These are phyloP conservation scores for Silene coronaria DNA, from an alignment of 179 eudicot genomes.

Conservation along the genomic window DNA sequence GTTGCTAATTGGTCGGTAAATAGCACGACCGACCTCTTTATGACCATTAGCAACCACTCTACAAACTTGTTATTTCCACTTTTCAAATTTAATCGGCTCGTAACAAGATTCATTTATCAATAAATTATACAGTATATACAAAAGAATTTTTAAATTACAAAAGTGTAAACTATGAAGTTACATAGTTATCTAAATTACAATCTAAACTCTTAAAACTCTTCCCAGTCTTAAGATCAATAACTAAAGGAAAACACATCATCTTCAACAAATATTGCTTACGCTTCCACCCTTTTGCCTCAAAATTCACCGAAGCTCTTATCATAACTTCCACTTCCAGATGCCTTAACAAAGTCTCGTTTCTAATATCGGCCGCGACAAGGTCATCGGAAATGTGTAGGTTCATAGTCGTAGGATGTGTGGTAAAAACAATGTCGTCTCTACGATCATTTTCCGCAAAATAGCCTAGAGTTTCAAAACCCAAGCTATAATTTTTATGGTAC, in stretches of 20 bases:
- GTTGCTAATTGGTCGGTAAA: too few relatives aligned
- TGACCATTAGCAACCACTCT: too few relatives aligned
- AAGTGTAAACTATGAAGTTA: not conserved
- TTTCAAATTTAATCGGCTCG: too few relatives aligned
- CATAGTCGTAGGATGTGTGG: conserved; percentile 3
- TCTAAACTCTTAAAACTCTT: not conserved
- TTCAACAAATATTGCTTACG: conserved; percentile 13
- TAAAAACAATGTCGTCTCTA: conserved; percentile 14
- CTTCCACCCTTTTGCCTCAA: conserved; percentile 17
- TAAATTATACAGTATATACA: not conserved
- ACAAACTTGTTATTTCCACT: too few relatives aligned
- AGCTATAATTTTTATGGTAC: conserved; percentile 10
- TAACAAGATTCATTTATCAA: too few relatives aligned
- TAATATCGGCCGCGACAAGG: not conserved
- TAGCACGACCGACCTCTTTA: too few relatives aligned
- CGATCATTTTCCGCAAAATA: conserved; percentile 2
- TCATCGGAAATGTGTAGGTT: not conserved
- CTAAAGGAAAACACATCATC: not conserved
- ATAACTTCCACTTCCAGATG: not conserved
- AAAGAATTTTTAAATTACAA: not conserved
- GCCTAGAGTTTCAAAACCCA: conserved; percentile 11
- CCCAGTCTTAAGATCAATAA: not conserved
- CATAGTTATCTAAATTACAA: conserved; percentile 13
- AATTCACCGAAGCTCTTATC: conserved; percentile 9
- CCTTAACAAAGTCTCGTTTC: not conserved